phyloP scores from a whole-genome alignment of 164 flowering plant species.

The Paratinospora sagittata region DNA sequence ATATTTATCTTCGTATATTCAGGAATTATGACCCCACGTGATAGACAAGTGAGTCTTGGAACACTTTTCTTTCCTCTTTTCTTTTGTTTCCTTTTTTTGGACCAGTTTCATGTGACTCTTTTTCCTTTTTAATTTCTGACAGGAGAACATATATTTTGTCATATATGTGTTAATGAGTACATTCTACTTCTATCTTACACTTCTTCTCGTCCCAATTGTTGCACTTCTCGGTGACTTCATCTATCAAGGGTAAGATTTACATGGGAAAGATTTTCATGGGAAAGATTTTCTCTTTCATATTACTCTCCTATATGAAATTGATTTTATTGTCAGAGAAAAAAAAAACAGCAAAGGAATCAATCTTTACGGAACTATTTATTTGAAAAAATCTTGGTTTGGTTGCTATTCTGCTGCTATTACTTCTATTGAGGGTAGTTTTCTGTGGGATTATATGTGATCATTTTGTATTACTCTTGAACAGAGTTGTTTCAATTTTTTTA shows the following conservation, averaged over 20 bases:
- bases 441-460: not conserved
- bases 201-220: slow-evolving; percentile 71
- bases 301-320: too few relatives aligned
- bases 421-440: not conserved
- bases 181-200: slow-evolving; percentile 63
- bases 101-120: not conserved
- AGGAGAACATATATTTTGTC: slow-evolving; percentile 69
- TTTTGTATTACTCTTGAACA: not conserved
- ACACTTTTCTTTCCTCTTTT: not conserved
- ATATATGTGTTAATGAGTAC: slow-evolving; percentile 87
- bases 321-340: too few relatives aligned
- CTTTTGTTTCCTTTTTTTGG: not conserved
- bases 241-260: slow-evolving; percentile 67
- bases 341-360: not conserved
- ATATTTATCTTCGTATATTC: slow-evolving; percentile 74
- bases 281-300: too few relatives aligned
- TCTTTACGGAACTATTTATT: not conserved
- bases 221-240: slow-evolving; percentile 81
- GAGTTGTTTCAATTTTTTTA: not conserved
- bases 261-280: not conserved
- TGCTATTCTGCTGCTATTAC: not conserved
- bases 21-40: slow-evolving; percentile 47
- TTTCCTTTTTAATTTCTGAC: slow-evolving; percentile 26
- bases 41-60: slow-evolving; percentile 47
- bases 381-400: not conserved